Conservation (phyloP, 1,139 yeast genomes). For the Yamadazyma songkhlaensis region DNA sequence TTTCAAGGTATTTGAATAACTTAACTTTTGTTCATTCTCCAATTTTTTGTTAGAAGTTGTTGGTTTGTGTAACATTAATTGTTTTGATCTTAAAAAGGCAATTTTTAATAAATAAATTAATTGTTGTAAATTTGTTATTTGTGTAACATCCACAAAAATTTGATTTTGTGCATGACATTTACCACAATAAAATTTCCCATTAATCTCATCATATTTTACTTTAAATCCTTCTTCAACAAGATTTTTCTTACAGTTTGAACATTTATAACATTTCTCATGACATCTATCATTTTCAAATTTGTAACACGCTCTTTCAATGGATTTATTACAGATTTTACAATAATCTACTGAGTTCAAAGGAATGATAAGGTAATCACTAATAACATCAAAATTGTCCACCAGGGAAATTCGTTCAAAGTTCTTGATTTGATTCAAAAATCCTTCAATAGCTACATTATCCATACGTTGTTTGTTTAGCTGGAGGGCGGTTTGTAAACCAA, state of each 20-base stretch:
- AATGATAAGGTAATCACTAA: conserved; percentile 39
- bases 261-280: conserved; percentile 74
- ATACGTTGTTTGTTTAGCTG: conserved; percentile 59
- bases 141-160: conserved; percentile 54
- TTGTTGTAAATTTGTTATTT: conserved; percentile 70
- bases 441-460: conserved; percentile 61
- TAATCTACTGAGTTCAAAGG: conserved; percentile 73
- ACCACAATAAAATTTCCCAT: conserved; percentile 11
- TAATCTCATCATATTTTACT: conserved; percentile 20
- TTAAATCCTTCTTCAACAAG: conserved; percentile 1
- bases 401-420: conserved; percentile 19
- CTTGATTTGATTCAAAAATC: conserved; percentile 48
- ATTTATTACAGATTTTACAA: conserved; percentile 67
- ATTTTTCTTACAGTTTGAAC: conserved; percentile 50
- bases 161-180: conserved; percentile 5
- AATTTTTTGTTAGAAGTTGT: conserved; percentile 7
- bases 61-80: conserved; percentile 47
- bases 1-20: conserved; percentile 65
- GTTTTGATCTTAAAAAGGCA: conserved; percentile 75
- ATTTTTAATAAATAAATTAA: conserved; percentile 75
- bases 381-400: conserved; percentile 14
- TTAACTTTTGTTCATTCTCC: conserved; percentile 27
- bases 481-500: conserved; percentile 74
- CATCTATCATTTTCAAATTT: conserved; percentile 65
- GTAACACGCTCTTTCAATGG: conserved; percentile 81